A percentile compares a stretch with the other conserved stretches of the same genome.
Evolutionary conservation across 768 basidiomycete genomes (phyloP).

Genomic region (Phlegmacium glaucopus): DNA sequence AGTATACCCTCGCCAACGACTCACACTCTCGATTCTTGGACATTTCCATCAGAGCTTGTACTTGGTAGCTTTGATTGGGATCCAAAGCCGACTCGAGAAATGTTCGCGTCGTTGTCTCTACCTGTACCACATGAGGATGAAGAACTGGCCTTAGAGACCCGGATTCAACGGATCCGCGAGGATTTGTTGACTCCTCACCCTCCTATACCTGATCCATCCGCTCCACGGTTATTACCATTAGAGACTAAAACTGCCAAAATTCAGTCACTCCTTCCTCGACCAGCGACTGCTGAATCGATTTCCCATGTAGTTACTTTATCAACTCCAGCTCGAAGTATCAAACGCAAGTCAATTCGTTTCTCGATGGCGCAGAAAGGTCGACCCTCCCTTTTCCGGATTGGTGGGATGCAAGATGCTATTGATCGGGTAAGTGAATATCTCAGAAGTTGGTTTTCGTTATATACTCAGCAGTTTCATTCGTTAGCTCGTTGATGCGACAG

Average conservation of each 20-base stretch:
- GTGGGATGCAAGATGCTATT: conserved; percentile 19
- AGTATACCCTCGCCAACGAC: too few species aligned
- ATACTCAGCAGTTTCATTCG: not conserved
- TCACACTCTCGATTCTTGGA: conserved; percentile 7
- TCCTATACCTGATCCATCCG: conserved; percentile 14
- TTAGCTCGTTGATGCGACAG: conserved; percentile 22
- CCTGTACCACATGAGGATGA: conserved; percentile 5
- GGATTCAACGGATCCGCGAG: conserved; percentile 26
- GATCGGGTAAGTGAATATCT: conserved; percentile 11
- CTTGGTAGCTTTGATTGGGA: conserved; percentile 2
- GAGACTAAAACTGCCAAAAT: not conserved
- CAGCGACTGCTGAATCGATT: not conserved
- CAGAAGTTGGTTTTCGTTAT: not conserved
- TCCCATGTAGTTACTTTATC: not conserved
- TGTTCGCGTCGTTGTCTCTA: conserved; percentile 10
- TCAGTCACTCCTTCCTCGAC: not conserved
- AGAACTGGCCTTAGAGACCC: conserved; percentile 12
- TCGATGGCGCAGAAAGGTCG: conserved; percentile 21
- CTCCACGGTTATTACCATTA: conserved; percentile 4
- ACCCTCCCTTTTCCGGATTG: conserved; percentile 19
- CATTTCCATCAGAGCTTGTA: not conserved
- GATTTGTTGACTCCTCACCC: conserved; percentile 26
- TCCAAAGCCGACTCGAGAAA: conserved; percentile 15
- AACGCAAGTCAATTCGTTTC: conserved; percentile 23
- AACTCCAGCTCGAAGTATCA: not conserved